Percentiles rank a stretch among this genome's conserved stretches.
Conservation (phyloP, 2,329 filamentous ascomycete species). For the Aspergillus sclerotialis region DNA sequence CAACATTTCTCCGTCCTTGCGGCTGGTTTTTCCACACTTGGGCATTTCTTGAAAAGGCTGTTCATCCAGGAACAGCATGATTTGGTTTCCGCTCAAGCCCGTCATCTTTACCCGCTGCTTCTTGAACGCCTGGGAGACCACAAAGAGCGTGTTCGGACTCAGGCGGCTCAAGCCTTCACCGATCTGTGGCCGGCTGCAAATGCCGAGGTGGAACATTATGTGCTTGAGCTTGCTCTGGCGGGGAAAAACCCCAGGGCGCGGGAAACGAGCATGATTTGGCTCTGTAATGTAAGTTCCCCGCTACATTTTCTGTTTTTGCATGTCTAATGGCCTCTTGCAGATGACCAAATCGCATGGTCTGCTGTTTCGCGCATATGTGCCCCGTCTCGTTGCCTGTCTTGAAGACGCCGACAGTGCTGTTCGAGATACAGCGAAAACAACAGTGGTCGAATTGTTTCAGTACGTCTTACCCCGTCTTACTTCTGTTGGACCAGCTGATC, state of each 20-base stretch:
- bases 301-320: conserved; percentile 1
- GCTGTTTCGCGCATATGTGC: conserved; percentile 76
- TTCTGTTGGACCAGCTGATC: not conserved
- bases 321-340: conserved; percentile 30
- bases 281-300: conserved; percentile 57
- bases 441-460: conserved; percentile 82
- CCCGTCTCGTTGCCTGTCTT: conserved; percentile 72
- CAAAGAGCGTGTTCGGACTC: conserved; percentile 73
- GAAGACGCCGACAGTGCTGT: conserved; percentile 88
- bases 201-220: conserved; percentile 68
- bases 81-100: conserved; percentile 61
- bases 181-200: conserved; percentile 68
- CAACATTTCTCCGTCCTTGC: conserved; percentile 72
- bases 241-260: conserved; percentile 80
- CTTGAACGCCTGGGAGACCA: conserved; percentile 81
- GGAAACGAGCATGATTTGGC: conserved; percentile 77
- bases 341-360: conserved; percentile 76
- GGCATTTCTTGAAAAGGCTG: conserved; percentile 78
- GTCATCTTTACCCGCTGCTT: conserved; percentile 65
- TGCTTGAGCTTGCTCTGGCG: conserved; percentile 70
- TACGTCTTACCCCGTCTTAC: conserved; percentile 33
- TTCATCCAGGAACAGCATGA: conserved; percentile 75
- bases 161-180: conserved; percentile 67
- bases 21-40: conserved; percentile 79
- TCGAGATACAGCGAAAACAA: conserved; percentile 72